These are phyloP conservation scores for Pythium dissimile DNA, from an alignment of 352 stramenopile genomes.

Conservation along the genomic window DNA sequence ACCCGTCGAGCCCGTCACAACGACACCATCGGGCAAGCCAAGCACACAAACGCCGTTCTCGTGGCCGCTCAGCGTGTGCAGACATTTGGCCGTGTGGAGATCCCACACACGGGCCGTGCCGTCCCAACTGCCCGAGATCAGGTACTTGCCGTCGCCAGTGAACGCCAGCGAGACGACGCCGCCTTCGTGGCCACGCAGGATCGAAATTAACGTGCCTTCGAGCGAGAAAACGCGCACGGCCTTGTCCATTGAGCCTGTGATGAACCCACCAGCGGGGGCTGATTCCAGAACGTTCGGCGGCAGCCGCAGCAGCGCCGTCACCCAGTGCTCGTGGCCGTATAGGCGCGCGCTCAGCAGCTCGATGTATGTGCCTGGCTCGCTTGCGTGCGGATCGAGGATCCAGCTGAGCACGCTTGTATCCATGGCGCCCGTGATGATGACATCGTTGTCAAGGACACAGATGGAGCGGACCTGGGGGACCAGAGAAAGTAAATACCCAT, in stretches of 20 bases:
- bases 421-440: constrained; percentile 75
- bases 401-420: constrained; percentile 61
- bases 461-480: constrained; percentile 57
- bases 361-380: constrained; percentile 24
- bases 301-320: constrained; percentile 57
- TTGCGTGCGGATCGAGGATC: constrained; percentile 29
- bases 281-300: constrained; percentile 21
- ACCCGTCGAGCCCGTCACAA: constrained; percentile 79
- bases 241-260: constrained; percentile 81
- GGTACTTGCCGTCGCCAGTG: constrained; percentile 29
- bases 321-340: constrained; percentile 83
- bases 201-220: constrained; percentile 34
- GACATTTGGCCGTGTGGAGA: constrained; percentile 40
- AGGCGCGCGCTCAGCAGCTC: constrained; percentile 50
- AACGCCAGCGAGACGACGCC: constrained; percentile 72
- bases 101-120: constrained; percentile 76
- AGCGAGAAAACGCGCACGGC: constrained; percentile 60
- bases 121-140: constrained; percentile 83
- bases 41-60: constrained; percentile 86
- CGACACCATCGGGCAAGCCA: constrained; percentile 44
- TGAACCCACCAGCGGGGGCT: constrained; percentile 45
- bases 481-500: neutral
- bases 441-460: constrained; percentile 36
- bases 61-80: constrained; percentile 57
- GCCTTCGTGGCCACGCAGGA: constrained; percentile 62